These are phyloP conservation scores for Neurospora sp. DNA, from an alignment of 495 filamentous ascomycete species.

Conservation along the genomic window DNA sequence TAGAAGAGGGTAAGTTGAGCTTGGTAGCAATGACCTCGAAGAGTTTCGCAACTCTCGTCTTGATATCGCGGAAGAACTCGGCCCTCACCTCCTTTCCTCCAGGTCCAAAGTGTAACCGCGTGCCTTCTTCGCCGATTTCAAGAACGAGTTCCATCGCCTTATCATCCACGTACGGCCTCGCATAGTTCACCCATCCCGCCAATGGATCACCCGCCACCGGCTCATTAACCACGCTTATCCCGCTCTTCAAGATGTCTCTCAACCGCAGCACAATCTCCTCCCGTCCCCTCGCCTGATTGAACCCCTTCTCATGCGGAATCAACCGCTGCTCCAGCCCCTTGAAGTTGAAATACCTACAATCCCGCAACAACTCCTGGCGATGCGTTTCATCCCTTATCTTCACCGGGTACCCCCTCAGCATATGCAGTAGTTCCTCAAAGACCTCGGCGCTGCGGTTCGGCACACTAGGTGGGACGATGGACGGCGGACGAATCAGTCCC, in stretches of 20 bases:
- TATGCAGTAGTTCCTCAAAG: constrained; percentile 74
- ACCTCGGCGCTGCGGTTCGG: constrained; percentile 70
- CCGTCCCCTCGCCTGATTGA: constrained; percentile 55
- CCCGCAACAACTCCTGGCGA: constrained; percentile 66
- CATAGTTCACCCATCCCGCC: constrained; percentile 62
- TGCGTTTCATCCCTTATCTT: constrained; percentile 69
- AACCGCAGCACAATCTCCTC: constrained; percentile 76
- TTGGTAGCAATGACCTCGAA: constrained; percentile 76
- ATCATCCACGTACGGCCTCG: constrained; percentile 75
- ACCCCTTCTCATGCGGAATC: constrained; percentile 67
- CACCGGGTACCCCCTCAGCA: constrained; percentile 81
- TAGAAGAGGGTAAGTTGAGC: constrained; percentile 55
- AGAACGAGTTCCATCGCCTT: constrained; percentile 63
- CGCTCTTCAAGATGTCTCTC: constrained; percentile 77
- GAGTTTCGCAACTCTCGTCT: constrained; percentile 59
- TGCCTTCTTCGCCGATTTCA: constrained; percentile 64
- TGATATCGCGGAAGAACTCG: constrained; percentile 60
- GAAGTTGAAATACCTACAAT: constrained; percentile 89
- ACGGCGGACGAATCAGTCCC: constrained; percentile 79
- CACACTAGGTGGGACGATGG: constrained; percentile 74
- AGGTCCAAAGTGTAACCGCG: constrained; percentile 45
- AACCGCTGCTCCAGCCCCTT: constrained; percentile 84
- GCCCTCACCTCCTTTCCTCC: constrained; percentile 24
- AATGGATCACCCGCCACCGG: constrained; percentile 22
- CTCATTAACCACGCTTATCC: constrained; percentile 55